Percentiles rank a stretch among this genome's conserved stretches.
These are phyloP conservation scores for Linnemannia elongata DNA, from an alignment of 192 early-diverging fungal genomes.

Conservation along the genomic window DNA sequence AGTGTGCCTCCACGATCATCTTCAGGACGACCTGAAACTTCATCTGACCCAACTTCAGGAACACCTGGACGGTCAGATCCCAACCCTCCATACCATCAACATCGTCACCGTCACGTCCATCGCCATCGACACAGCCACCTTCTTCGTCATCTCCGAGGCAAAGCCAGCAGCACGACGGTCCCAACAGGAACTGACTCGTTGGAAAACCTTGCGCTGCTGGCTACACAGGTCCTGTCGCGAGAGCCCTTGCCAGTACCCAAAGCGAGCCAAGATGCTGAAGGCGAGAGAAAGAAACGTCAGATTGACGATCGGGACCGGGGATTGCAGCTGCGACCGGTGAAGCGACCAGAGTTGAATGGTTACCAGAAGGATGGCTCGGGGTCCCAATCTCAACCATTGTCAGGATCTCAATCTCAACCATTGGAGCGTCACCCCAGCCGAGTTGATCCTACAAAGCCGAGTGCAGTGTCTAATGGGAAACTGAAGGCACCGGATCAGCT, in stretches of 20 bases:
- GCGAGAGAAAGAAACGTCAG: constrained; percentile 18
- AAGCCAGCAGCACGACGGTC: background rate
- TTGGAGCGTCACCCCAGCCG: background rate
- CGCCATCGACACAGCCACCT: constrained; percentile 44
- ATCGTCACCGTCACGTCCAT: constrained; percentile 48
- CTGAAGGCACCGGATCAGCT: background rate
- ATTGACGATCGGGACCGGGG: constrained; percentile 27
- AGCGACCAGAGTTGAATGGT: constrained; percentile 13
- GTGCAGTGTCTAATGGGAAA: background rate
- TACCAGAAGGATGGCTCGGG: background rate
- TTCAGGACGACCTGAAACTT: background rate
- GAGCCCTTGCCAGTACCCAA: constrained; percentile 43
- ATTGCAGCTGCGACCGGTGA: constrained; percentile 32
- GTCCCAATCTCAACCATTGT: no score
- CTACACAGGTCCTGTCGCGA: constrained; percentile 27
- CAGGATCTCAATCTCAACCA: background rate
- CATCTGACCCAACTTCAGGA: background rate
- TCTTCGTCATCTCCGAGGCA: constrained; percentile 31
- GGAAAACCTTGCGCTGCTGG: constrained; percentile 39
- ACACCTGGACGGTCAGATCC: background rate
- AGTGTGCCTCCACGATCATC: background rate
- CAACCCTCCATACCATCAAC: constrained; percentile 18
- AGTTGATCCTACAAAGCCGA: background rate
- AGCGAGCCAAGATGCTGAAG: background rate
- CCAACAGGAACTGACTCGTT: constrained; percentile 26